A percentile compares a stretch with the other conserved stretches of the same genome.
Evolutionary conservation across 2,329 filamentous ascomycete genomes (phyloP).

Genomic region (Decorospora gaudefroyi): DNA sequence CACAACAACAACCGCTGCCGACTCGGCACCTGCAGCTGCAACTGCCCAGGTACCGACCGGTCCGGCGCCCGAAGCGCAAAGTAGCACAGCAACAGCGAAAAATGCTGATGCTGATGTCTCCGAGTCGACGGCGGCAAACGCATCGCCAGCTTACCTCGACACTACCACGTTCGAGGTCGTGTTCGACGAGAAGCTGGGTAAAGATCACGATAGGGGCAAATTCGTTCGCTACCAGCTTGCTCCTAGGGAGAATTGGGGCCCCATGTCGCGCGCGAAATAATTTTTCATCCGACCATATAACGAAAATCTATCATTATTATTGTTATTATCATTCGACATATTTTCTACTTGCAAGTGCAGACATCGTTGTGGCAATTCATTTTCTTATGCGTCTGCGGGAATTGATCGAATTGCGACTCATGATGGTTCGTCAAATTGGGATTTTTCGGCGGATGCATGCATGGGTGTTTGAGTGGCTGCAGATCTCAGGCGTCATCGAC

Average conservation of each 20-base stretch:
- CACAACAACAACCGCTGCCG: conserved; percentile 1
- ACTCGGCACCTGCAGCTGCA: conserved; percentile 1
- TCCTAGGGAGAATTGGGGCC: conserved; percentile 91
- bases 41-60: conserved; percentile 6
- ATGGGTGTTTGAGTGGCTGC: too few relatives aligned
- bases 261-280: conserved; percentile 63
- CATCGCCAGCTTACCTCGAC: conserved; percentile 32
- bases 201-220: conserved; percentile 65
- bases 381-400: too few relatives aligned
- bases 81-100: conserved; percentile 7
- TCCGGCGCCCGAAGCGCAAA: conserved; percentile 9
- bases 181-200: conserved; percentile 81
- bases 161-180: conserved; percentile 63
- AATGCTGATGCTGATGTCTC: too few relatives aligned
- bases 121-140: conserved; percentile 4
- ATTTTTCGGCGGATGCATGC: too few relatives aligned
- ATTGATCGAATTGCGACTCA: too few relatives aligned
- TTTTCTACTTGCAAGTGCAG: too few relatives aligned
- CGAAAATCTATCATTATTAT: too few relatives aligned
- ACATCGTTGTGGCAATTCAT: too few relatives aligned
- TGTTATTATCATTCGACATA: too few relatives aligned
- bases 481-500: too few relatives aligned
- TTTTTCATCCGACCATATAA: conserved; percentile 3
- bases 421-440: too few relatives aligned
- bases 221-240: conserved; percentile 88